phyloP scores from a whole-genome alignment of 257 asterid species.

The Marsdenia floribunda region DNA sequence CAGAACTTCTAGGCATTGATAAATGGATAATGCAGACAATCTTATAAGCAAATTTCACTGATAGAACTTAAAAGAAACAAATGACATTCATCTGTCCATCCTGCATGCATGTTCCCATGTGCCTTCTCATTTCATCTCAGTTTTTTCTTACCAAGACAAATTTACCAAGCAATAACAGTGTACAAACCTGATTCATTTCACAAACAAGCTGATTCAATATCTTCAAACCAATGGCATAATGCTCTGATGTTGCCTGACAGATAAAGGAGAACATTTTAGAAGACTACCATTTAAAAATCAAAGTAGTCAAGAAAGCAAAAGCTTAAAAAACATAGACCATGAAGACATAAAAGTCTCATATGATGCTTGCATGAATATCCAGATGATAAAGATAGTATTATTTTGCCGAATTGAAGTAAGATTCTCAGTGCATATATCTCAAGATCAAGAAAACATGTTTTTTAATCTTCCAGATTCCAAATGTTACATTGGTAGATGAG shows the following conservation, averaged over 20 bases:
- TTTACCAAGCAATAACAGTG: conserved; percentile 1
- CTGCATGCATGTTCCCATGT: not conserved
- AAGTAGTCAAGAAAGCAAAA: not conserved
- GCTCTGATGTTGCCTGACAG: conserved; percentile 82
- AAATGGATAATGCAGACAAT: not conserved
- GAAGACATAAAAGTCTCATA: not conserved
- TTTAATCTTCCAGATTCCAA: not conserved
- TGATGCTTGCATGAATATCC: not conserved
- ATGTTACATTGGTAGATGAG: not conserved
- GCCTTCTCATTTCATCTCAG: not conserved
- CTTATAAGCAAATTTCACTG: not conserved
- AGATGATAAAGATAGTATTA: not conserved
- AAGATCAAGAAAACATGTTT: not conserved
- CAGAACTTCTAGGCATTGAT: not conserved
- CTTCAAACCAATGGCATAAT: conserved; percentile 88
- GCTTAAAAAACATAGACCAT: not conserved
- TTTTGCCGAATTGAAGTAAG: not conserved
- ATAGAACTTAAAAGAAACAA: not conserved
- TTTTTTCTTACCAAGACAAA: not conserved
- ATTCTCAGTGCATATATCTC: not conserved
- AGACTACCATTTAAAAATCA: conserved; percentile 6
- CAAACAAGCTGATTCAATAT: conserved; percentile 89
- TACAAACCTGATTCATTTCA: conserved; percentile 93
- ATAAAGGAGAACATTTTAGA: conserved; percentile 27
- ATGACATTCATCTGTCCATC: not conserved